Base-by-base conservation (phyloP, 2,329 filamentous ascomycete species). In the Aspergillus piperis region DNA sequence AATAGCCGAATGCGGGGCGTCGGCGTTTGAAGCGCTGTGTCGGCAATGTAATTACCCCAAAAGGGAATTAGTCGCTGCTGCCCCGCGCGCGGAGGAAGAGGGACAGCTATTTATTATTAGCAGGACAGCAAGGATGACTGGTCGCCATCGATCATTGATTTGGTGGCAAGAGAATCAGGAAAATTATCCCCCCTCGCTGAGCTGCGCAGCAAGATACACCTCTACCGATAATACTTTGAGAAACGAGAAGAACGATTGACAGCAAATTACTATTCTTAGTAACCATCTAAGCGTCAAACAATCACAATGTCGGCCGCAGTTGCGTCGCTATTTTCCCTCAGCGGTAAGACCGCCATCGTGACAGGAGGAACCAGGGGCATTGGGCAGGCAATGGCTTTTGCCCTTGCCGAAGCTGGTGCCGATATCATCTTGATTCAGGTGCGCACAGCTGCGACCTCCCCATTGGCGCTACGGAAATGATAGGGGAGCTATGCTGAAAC, bases 311-410 rank as follows among this genome's bases (percentile, higher is more conserved):
- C 69, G 44, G 60, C 72, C 52, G 61, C 65, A 21, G 49, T 72
- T 49, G 23, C 62, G 30, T 73, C 72, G 23, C 66, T 79, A 19
- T 79, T 79, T 62, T 78, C 77, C 25, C 63, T 79, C 30, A 67
- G 64, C 39, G 78, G 78, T 36, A 75, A 75, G 62, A 81, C 78
- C 41, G 80, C 79, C 25, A 64, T 81, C 48, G 72, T 81, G 11
- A 81, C 80, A 1, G 79, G 80, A 21, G 78, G 78, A n/a, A 81
- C 78, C 11, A 71, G 80, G 58, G 80, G 80, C 8, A 81, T 82
- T 50, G 80, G 80, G 21, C 74, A 77, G 60, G 76, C 76, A 19
- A 81, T 81, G 80, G 77, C 79, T 11, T 62, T 80, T 59, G 78
- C 77, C 2, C 67, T 81, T 42, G 80, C 80, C 13, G 80, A 81